Evolutionary conservation across 768 basidiomycete species (phyloP), one percentile per base, ranked within the genome.

Genomic region (Mycena galopus): DNA sequence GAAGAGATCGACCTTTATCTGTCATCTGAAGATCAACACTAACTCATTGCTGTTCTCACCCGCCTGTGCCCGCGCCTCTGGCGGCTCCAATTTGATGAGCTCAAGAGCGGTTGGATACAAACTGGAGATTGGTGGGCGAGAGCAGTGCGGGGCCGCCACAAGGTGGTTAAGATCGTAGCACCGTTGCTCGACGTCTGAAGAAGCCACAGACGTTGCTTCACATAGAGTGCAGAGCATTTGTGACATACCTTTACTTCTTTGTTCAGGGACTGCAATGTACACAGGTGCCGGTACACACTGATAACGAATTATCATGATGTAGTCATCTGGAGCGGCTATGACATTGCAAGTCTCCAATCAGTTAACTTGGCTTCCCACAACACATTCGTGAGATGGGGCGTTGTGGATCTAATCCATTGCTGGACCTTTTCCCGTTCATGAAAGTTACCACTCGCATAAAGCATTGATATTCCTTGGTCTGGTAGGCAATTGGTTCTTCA

Each of bases 241-340:
- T 50, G 47, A 50, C 47, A 23, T 50, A 50, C 47, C 47, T 50
- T 50, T 50, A n/a, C 23, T 50, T 50, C 47, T 50, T 50, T 50
- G 47, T 50, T 23, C n/a, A 50, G 47, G 47, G 47, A 50, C 47
- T 50, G 47, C 47, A 50, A 5, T 50, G 47, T 50, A 50, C 47
- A 50, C n/a, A n/a, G n/a, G n/a, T n/a, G n/a, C n/a, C n/a, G n/a
- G n/a, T n/a, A n/a, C n/a, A n/a, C n/a, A 50, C 47, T 50, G 47
- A 50, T 50, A 50, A 50, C 19, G 47, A 50, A 50, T 50, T n/a
- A 50, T 50, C 47, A 50, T 50, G 47, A 50, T 50, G 47, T 50
- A 50, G 47, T 50, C 47, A 50, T n/a, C 47, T 50, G 47, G 47
- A 50, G 47, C 47, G 47, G 47, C 47, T 50, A 50, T 50, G n/a